Percentiles rank a stretch among this genome's conserved stretches.
Conservation (phyloP, 441 rosid genomes). For the Brassica hybrid region DNA sequence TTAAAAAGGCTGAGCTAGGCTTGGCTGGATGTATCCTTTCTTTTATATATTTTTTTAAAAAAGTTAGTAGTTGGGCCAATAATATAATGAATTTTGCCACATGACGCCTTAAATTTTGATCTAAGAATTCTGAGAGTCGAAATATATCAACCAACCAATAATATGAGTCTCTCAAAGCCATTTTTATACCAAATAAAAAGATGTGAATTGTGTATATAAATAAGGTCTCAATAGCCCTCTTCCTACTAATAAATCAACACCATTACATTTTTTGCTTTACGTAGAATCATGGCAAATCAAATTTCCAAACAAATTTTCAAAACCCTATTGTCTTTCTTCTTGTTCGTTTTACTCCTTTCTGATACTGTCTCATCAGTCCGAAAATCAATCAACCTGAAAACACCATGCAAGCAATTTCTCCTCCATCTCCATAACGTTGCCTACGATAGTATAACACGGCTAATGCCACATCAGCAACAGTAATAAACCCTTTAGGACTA, state of each 20-base stretch:
- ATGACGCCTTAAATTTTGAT: background rate
- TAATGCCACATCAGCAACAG: constrained; percentile 77
- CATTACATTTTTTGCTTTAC: background rate
- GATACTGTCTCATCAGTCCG: constrained; percentile 10
- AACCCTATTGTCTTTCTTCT: constrained; percentile 24
- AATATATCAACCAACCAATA: background rate
- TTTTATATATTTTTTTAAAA: too few relatives aligned
- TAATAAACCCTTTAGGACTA: constrained; percentile 67
- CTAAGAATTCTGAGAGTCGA: background rate
- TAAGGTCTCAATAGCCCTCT: background rate
- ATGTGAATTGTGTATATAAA: background rate
- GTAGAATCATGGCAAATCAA: constrained; percentile 29
- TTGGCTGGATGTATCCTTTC: too few relatives aligned
- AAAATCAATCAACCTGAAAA: constrained; percentile 29
- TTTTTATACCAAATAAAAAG: background rate
- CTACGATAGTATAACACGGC: constrained; percentile 67
- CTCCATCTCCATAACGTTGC: constrained; percentile 77
- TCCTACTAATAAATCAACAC: background rate
- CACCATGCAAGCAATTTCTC: constrained; percentile 60
- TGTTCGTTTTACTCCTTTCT: constrained; percentile 26
- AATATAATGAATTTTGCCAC: background rate
- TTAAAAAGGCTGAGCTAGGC: background rate
- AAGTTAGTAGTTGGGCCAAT: background rate
- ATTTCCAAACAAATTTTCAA: constrained; percentile 17
- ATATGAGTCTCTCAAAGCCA: background rate